These are phyloP conservation scores for Tagetes erecta DNA, from an alignment of 129 eudicot species.

Conservation along the genomic window DNA sequence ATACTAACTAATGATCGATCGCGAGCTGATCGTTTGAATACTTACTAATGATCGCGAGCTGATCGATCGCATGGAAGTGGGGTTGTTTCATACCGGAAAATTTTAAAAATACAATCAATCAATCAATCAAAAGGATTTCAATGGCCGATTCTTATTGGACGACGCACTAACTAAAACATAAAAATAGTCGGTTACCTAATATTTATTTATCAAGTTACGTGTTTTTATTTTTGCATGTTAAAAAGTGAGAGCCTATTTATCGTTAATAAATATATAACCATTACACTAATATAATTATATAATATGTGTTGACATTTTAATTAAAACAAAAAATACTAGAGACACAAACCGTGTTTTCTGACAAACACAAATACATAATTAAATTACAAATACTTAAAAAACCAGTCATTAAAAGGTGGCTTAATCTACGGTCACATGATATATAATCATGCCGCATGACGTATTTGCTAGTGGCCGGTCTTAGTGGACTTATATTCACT, in stretches of 20 bases:
- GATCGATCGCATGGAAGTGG: too few species aligned
- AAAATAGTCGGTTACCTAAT: neutral
- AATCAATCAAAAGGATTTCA: too few species aligned
- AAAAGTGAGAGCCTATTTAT: too few species aligned
- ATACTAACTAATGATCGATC: too few species aligned
- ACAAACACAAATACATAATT: neutral
- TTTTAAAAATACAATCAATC: too few species aligned
- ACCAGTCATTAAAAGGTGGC: neutral
- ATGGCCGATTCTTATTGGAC: neutral
- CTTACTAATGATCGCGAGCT: too few species aligned
- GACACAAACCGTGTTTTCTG: neutral
- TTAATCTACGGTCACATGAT: neutral
- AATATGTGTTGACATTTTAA: neutral
- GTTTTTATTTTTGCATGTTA: neutral
- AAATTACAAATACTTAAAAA: neutral
- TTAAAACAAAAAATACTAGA: neutral
- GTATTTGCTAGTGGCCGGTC: neutral
- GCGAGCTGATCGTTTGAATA: too few species aligned
- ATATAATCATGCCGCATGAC: conserved; percentile 14
- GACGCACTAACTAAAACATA: neutral
- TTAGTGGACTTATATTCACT: neutral
- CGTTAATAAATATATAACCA: too few species aligned
- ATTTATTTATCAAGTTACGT: neutral
- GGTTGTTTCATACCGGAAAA: too few species aligned
- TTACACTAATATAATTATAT: too few species aligned